Conservation (phyloP, 2,329 filamentous ascomycete genomes). For the Emericellopsis atlantica region DNA sequence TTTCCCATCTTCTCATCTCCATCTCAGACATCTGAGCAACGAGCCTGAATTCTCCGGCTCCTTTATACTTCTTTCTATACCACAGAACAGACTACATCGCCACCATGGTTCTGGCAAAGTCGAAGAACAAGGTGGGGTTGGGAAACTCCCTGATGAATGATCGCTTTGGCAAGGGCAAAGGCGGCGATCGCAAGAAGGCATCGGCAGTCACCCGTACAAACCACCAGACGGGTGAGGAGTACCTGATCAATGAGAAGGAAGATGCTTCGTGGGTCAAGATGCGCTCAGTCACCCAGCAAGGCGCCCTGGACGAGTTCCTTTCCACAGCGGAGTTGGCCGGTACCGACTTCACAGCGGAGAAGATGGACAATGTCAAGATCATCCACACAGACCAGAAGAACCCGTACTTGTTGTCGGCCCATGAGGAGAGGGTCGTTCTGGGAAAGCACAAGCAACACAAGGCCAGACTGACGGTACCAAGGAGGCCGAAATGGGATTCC, state of each 20-base stretch:
- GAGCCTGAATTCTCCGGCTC: background rate
- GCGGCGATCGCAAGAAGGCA: slow-evolving; percentile 63
- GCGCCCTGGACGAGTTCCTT: slow-evolving; percentile 90
- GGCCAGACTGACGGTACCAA: slow-evolving; percentile 71
- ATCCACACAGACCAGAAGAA: slow-evolving; percentile 96
- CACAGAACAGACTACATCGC: slow-evolving; percentile 1
- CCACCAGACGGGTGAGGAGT: slow-evolving; percentile 73
- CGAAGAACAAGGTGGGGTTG: slow-evolving; percentile 87
- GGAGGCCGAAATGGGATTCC: slow-evolving; percentile 80
- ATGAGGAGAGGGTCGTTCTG: slow-evolving; percentile 67
- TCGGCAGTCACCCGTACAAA: slow-evolving; percentile 53
- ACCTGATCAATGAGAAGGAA: slow-evolving; percentile 80
- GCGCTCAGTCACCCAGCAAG: slow-evolving; percentile 96
- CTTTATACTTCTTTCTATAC: background rate
- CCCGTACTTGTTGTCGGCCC: slow-evolving; percentile 75
- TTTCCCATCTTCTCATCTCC: background rate
- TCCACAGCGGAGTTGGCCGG: slow-evolving; percentile 93
- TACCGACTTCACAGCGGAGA: slow-evolving; percentile 97
- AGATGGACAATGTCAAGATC: slow-evolving; percentile 98
- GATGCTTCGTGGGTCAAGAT: slow-evolving; percentile 98
- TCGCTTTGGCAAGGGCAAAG: slow-evolving; percentile 89
- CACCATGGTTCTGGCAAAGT: slow-evolving; percentile 63
- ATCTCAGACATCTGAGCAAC: background rate
- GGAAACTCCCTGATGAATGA: slow-evolving; percentile 99
- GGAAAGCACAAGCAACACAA: slow-evolving; percentile 77